Base-by-base conservation (phyloP, 1,284 basidiomycete species). In the Phlebopus sp. region DNA sequence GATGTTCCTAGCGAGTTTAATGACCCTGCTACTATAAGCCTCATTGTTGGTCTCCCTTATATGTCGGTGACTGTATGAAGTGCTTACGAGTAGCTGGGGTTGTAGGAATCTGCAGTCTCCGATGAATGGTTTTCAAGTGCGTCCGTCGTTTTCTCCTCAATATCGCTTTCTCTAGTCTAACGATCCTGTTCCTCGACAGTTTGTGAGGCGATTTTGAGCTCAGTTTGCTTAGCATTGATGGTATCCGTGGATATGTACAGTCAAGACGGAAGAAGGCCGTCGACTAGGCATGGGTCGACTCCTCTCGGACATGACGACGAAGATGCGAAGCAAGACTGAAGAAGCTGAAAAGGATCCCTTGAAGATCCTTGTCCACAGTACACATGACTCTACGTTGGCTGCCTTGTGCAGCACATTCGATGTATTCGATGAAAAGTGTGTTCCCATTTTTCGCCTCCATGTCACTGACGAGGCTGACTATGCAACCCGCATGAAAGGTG, bases 301-400 rank as follows among this genome's bases (percentile, higher is more conserved):
- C 8, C 75, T 92, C 14, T 71, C 75, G 6, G 84, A 88, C 42
- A 60, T 91, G 37, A 67, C 76, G 11, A 62, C 62, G 21, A 86
- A 82, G 58, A 82, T 92, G 78, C 71, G 76, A 47, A 60, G 62
- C 37, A 84, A 84, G 58, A 71, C 71, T 1, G 67, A 73, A 11
- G 59, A 70, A 32, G 73, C 71, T 13, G 64, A 67, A 2, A 58
- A 70, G 11, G 75, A 82, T 49, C 72, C 75, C 5, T 61, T 80
- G 48, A 85, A 82, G 62, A 69, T 89, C 19, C 75, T 87, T 13
- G 73, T 92, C 6, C 81, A 86, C 55, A 77, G 75, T 50, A 85
- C 87, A 49, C 89, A 92, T 60, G 90, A 92, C 61, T 87, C 88
- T 1, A 79, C 81, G 1, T 66, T 92, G 13, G 87, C 88, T 1